These are phyloP conservation scores for Coemansia sp. DNA, from an alignment of 192 early-diverging fungal species.

Conservation along the genomic window DNA sequence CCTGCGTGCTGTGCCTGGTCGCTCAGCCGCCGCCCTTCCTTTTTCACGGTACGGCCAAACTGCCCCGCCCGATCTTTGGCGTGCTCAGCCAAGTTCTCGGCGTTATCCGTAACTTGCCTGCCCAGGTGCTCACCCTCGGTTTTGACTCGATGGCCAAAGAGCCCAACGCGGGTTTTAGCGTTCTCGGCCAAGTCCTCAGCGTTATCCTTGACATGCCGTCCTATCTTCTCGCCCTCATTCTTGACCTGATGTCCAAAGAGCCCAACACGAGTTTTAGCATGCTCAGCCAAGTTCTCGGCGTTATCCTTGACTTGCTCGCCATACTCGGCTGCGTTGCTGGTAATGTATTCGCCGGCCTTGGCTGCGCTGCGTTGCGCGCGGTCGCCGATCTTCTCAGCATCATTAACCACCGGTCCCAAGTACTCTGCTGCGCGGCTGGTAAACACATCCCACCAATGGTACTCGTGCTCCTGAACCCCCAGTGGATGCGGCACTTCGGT, in stretches of 20 bases:
- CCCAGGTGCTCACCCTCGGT: neutral
- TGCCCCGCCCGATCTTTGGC: conserved; percentile 14
- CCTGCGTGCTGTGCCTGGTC: conserved; percentile 18
- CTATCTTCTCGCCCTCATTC: neutral
- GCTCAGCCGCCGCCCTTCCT: conserved; percentile 3
- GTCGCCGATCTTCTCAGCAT: conserved; percentile 11
- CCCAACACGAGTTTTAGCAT: neutral
- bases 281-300: neutral
- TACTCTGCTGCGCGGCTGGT: conserved; percentile 24
- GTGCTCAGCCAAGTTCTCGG: conserved; percentile 2
- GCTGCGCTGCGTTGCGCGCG: conserved; percentile 12
- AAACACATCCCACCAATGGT: conserved; percentile 46
- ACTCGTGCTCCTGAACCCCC: conserved; percentile 14
- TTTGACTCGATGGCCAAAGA: neutral
- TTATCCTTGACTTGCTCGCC: conserved; percentile 14
- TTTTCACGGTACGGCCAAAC: neutral
- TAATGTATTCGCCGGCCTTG: conserved; percentile 14
- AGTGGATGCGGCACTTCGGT: conserved; percentile 3
- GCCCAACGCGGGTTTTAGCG: conserved; percentile 3
- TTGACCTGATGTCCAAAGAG: neutral
- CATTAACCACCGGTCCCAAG: conserved; percentile 15
- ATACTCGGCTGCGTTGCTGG: conserved; percentile 20
- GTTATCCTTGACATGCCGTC: neutral
- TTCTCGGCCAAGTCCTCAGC: conserved; percentile 5
- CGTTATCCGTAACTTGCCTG: neutral